Percentiles rank a stretch among this genome's conserved stretches.
Conservation (phyloP, 2,329 filamentous ascomycete genomes). For the Colletotrichum sp. region DNA sequence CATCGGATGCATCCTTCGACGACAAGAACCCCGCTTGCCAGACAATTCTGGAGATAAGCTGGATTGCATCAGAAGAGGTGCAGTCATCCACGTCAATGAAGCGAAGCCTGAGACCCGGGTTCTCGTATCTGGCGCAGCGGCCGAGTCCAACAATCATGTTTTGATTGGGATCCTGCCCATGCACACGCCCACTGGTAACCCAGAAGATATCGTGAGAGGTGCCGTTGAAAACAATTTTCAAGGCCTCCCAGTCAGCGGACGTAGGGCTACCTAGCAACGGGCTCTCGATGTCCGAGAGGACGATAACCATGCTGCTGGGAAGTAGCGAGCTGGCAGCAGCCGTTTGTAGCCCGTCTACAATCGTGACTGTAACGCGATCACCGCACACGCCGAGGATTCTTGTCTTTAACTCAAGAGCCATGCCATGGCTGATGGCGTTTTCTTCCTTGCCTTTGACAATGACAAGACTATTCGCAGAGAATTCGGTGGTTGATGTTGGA, state of each 20-base stretch:
- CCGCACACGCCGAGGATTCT: not conserved
- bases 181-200: constrained; percentile 21
- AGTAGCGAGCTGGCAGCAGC: not conserved
- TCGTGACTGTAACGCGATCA: not conserved
- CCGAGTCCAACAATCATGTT: constrained; percentile 20
- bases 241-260: constrained; percentile 26
- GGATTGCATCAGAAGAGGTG: not conserved
- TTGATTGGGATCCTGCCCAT: constrained; percentile 14
- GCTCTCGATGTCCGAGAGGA: constrained; percentile 8
- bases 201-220: constrained; percentile 21
- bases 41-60: not conserved
- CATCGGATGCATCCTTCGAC: not conserved
- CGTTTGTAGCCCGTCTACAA: not conserved
- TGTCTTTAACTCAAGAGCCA: not conserved
- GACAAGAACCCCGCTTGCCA: not conserved
- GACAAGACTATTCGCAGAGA: not conserved
- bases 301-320: not conserved
- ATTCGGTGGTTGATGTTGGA: not conserved
- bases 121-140: not conserved
- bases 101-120: not conserved
- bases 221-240: constrained; percentile 16
- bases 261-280: constrained; percentile 35
- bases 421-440: not conserved
- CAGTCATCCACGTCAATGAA: constrained; percentile 4
- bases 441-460: not conserved